These are phyloP conservation scores for Agaricus blazei DNA, from an alignment of 768 basidiomycete species.

Conservation along the genomic window DNA sequence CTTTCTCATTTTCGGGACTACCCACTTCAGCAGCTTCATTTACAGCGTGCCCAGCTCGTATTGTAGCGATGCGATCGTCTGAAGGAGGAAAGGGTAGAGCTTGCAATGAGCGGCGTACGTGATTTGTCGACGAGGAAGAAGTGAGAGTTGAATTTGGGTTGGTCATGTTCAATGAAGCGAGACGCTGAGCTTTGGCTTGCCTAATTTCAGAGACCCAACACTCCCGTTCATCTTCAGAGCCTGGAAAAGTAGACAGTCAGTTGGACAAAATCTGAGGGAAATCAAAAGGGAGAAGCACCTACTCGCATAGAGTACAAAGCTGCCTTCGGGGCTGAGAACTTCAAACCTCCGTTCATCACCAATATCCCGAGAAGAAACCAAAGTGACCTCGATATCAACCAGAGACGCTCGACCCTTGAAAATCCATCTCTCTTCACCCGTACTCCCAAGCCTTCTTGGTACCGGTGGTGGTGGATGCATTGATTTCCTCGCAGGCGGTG, in stretches of 20 bases:
- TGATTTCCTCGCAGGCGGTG: constrained; percentile 5
- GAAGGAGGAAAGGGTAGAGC: constrained; percentile 65
- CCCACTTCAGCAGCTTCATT: not conserved
- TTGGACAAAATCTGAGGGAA: not conserved
- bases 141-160: constrained; percentile 81
- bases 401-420: constrained; percentile 68
- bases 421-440: constrained; percentile 60
- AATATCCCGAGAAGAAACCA: constrained; percentile 29
- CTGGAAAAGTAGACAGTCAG: constrained; percentile 23
- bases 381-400: constrained; percentile 73
- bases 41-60: constrained; percentile 18
- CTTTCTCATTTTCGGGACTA: constrained; percentile 15
- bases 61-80: constrained; percentile 36
- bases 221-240: constrained; percentile 49
- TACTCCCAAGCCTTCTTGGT: constrained; percentile 25
- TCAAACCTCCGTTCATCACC: constrained; percentile 62
- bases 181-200: constrained; percentile 62
- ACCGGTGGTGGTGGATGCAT: constrained; percentile 23
- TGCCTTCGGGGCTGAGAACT: constrained; percentile 70
- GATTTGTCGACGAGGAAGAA: constrained; percentile 69
- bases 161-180: constrained; percentile 64
- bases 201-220: constrained; percentile 67
- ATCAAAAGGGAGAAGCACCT: constrained; percentile 14
- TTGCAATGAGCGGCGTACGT: constrained; percentile 67
- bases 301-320: constrained; percentile 74